Percentiles rank a stretch among this genome's conserved stretches.
phyloP scores from a whole-genome alignment of 805 yeast species.

The Nakazawaea ishiwadae region DNA sequence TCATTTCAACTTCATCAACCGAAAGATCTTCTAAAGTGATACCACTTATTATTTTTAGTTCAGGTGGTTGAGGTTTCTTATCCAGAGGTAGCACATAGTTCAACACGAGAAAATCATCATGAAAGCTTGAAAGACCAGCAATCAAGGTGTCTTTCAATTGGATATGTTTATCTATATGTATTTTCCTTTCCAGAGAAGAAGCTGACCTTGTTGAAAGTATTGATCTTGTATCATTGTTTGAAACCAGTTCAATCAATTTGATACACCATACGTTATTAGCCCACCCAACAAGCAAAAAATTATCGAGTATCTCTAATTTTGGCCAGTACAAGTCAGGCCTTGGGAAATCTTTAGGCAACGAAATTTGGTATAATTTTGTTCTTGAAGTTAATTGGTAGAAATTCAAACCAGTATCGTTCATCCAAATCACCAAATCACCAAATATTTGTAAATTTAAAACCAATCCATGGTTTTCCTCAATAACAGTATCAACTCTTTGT shows the following conservation, averaged over 20 bases:
- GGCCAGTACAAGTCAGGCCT: constrained; percentile 87
- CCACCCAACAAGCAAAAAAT: constrained; percentile 79
- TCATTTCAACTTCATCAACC: constrained; percentile 72
- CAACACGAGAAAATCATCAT: constrained; percentile 59
- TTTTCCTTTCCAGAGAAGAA: constrained; percentile 36
- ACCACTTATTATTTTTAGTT: constrained; percentile 63
- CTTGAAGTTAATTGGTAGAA: constrained; percentile 55
- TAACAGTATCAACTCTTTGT: constrained; percentile 59
- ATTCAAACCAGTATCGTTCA: constrained; percentile 76
- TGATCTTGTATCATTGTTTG: constrained; percentile 9
- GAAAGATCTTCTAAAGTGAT: constrained; percentile 66
- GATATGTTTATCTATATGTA: constrained; percentile 44
- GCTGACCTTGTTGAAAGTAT: constrained; percentile 43
- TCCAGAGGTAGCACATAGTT: constrained; percentile 34
- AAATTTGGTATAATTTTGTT: constrained; percentile 43
- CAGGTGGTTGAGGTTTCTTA: constrained; percentile 52
- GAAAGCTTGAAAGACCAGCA: constrained; percentile 75
- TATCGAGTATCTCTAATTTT: constrained; percentile 61
- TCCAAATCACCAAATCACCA: constrained; percentile 72
- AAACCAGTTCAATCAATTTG: constrained; percentile 27
- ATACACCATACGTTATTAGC: constrained; percentile 70
- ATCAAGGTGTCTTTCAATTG: constrained; percentile 48
- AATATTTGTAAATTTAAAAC: constrained; percentile 62
- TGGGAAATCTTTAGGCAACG: constrained; percentile 50
- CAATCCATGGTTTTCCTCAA: constrained; percentile 64